Evolutionary conservation across 768 basidiomycete genomes (phyloP).

Genomic region (Lyophyllum atratum): DNA sequence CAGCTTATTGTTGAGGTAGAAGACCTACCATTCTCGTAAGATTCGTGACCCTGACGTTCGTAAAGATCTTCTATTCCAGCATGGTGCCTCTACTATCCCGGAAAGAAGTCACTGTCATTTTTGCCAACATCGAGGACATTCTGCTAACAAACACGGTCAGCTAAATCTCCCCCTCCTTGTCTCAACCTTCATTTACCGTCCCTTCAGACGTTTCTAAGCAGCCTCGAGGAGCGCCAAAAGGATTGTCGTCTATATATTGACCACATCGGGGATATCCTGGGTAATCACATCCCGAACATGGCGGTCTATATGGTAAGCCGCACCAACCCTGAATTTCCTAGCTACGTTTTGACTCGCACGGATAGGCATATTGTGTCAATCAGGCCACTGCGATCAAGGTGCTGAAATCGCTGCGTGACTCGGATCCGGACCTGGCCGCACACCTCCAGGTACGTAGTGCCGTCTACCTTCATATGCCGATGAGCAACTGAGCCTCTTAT

Average conservation of each 20-base stretch:
- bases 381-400: conserved; percentile 78
- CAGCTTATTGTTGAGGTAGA: conserved; percentile 89
- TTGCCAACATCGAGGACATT: conserved; percentile 93
- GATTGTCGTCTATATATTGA: conserved; percentile 91
- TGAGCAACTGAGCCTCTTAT: background rate
- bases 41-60: conserved; percentile 2
- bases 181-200: background rate
- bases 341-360: background rate
- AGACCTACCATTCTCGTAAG: background rate
- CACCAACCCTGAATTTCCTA: background rate
- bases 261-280: conserved; percentile 82
- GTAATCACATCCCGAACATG: conserved; percentile 76
- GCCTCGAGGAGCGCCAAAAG: conserved; percentile 89
- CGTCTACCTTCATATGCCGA: background rate
- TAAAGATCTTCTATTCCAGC: conserved; percentile 82
- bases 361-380: conserved; percentile 91
- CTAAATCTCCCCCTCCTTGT: background rate
- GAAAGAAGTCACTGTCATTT: conserved; percentile 81
- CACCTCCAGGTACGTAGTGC: conserved; percentile 61
- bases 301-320: conserved; percentile 71
- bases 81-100: conserved; percentile 71
- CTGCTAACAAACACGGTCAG: conserved; percentile 84
- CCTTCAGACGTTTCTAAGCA: conserved; percentile 75
- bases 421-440: conserved; percentile 61
- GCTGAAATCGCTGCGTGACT: conserved; percentile 70